Conservation (phyloP, 108 stramenopile genomes). For the Fragilaria radians region DNA sequence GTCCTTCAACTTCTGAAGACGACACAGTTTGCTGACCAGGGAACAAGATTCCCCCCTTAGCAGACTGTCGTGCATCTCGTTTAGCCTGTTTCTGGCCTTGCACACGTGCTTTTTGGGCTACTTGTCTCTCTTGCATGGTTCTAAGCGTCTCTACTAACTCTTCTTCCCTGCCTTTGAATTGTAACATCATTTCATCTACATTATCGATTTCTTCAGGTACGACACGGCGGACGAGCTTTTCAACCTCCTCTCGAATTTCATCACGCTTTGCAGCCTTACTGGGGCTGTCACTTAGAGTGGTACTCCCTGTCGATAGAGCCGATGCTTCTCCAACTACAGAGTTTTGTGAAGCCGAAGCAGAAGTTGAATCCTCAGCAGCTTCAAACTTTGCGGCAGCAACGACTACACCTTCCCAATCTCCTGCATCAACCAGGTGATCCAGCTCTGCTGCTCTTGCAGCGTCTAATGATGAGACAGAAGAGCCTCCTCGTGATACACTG, state of each 20-base stretch:
- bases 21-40: neutral
- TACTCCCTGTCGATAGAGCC: conserved; percentile 17
- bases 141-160: conserved; percentile 79
- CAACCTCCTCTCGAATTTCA: conserved; percentile 75
- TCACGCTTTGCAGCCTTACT: conserved; percentile 37
- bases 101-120: conserved; percentile 67
- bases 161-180: conserved; percentile 88
- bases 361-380: conserved; percentile 39
- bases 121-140: conserved; percentile 79
- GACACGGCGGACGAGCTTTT: conserved; percentile 64
- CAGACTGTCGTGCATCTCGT: conserved; percentile 47
- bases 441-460: conserved; percentile 65
- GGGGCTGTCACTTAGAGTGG: conserved; percentile 27
- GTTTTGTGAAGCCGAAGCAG: conserved; percentile 14
- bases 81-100: conserved; percentile 74
- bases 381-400: conserved; percentile 78
- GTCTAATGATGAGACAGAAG: conserved; percentile 15
- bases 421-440: conserved; percentile 74
- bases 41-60: neutral
- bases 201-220: conserved; percentile 87
- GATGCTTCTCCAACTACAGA: conserved; percentile 19
- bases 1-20: neutral
- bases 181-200: conserved; percentile 83
- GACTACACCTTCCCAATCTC: conserved; percentile 87
- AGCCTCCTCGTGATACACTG: conserved; percentile 7